Evolutionary conservation across 306 rosid species (phyloP).

Genomic region (Biancaea sappan): DNA sequence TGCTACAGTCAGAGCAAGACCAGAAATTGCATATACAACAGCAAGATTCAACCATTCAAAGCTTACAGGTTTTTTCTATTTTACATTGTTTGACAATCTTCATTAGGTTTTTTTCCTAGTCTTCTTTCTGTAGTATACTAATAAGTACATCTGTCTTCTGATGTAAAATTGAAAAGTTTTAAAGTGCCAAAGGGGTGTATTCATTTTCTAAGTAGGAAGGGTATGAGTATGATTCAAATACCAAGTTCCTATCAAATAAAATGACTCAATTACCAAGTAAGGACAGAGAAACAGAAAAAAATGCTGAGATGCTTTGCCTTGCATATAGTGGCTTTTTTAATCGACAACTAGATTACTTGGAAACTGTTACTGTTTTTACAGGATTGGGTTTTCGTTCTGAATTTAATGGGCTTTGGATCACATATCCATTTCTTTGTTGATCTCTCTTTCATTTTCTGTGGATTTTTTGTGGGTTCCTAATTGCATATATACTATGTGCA

Average conservation of each 20-base stretch:
- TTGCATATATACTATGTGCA: not conserved
- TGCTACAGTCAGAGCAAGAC: slow-evolving; percentile 84
- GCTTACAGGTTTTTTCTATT: slow-evolving; percentile 68
- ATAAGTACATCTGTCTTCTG: not conserved
- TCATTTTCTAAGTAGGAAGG: not conserved
- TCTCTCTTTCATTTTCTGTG: not conserved
- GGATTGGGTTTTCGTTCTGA: not conserved
- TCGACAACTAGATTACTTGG: not conserved
- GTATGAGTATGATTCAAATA: slow-evolving; percentile 2
- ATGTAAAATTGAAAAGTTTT: not conserved
- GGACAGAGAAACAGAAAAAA: not conserved
- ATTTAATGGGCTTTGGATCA: not conserved
- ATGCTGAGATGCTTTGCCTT: slow-evolving; percentile 22
- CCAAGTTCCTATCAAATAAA: too few relatives aligned
- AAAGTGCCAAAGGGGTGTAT: not conserved
- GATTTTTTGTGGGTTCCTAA: slow-evolving; percentile 13
- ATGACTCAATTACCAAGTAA: not conserved
- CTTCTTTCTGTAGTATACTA: not conserved
- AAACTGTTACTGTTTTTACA: not conserved
- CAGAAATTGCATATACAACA: slow-evolving; percentile 77
- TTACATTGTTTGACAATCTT: not conserved
- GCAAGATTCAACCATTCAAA: slow-evolving; percentile 72
- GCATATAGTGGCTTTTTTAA: not conserved
- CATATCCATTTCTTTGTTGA: not conserved
- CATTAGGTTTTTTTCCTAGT: not conserved